Conservation (phyloP, 345 rosid genomes). For the Eutrema yunnanense region DNA sequence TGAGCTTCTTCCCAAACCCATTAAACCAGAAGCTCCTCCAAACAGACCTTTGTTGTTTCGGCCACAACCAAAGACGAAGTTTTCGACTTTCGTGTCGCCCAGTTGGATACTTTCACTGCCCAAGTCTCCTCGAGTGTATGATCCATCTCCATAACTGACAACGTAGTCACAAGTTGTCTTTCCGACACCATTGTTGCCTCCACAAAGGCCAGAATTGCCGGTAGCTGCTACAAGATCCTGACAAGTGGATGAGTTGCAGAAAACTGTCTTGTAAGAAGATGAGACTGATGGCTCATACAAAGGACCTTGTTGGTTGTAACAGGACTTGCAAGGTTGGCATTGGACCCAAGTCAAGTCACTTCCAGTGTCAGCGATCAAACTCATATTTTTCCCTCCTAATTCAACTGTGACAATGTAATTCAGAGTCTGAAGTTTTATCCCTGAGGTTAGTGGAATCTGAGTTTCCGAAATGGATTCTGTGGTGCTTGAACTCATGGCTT, state of each 20-base stretch:
- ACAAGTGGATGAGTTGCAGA: constrained; percentile 68
- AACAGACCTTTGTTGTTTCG: constrained; percentile 68
- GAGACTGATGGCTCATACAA: constrained; percentile 62
- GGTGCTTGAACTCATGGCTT: constrained; percentile 19
- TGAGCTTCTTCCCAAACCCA: constrained; percentile 79
- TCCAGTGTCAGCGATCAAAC: constrained; percentile 80
- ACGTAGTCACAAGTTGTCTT: constrained; percentile 50
- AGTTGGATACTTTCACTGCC: constrained; percentile 49
- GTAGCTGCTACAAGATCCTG: constrained; percentile 47
- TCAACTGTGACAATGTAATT: constrained; percentile 70
- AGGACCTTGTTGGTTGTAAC: constrained; percentile 74
- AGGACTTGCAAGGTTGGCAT: constrained; percentile 72
- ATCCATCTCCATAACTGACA: constrained; percentile 85
- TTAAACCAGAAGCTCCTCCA: constrained; percentile 82
- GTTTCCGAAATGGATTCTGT: constrained; percentile 24
- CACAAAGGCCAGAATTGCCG: constrained; percentile 49
- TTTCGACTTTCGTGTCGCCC: constrained; percentile 35
- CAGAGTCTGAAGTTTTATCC: constrained; percentile 50
- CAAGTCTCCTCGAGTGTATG: constrained; percentile 72
- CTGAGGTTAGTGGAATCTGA: constrained; percentile 60
- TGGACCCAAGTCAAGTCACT: constrained; percentile 97
- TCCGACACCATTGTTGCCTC: constrained; percentile 15
- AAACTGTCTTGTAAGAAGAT: constrained; percentile 45
- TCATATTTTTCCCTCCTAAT: constrained; percentile 53
- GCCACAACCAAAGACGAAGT: constrained; percentile 78